phyloP scores from a whole-genome alignment of 495 filamentous ascomycete species.

The Daldinia bambusicola region DNA sequence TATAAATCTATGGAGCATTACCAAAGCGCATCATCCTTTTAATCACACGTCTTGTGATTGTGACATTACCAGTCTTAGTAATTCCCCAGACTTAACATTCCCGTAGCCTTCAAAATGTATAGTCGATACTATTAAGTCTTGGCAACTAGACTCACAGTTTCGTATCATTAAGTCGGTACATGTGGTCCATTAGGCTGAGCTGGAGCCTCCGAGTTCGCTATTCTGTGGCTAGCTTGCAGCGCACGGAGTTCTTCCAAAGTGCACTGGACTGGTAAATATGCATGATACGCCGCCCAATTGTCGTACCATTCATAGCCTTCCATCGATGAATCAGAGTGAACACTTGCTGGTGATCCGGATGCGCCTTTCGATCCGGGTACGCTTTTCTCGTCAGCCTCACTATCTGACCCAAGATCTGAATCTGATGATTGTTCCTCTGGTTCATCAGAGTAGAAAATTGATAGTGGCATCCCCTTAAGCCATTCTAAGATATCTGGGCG shows the following conservation, averaged over 20 bases:
- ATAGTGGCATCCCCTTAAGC: neutral
- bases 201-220: neutral
- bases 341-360: neutral
- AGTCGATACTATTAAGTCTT: too few species aligned
- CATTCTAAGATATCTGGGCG: neutral
- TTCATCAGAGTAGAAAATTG: neutral
- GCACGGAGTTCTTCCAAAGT: neutral
- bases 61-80: too few species aligned
- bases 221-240: neutral
- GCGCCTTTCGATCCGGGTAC: neutral
- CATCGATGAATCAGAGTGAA: neutral
- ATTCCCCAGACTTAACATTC: too few species aligned
- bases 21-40: too few species aligned
- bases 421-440: neutral
- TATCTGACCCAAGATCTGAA: neutral
- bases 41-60: too few species aligned
- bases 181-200: neutral
- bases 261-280: neutral
- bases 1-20: neutral
- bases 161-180: neutral
- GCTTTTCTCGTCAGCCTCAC: neutral
- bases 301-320: conserved; percentile 1
- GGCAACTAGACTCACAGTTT: neutral
- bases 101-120: too few species aligned
- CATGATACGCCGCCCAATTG: neutral